Percentiles rank a stretch among this genome's conserved stretches.
phyloP scores from a whole-genome alignment of 331 rosid species.

The Malus hybrid region DNA sequence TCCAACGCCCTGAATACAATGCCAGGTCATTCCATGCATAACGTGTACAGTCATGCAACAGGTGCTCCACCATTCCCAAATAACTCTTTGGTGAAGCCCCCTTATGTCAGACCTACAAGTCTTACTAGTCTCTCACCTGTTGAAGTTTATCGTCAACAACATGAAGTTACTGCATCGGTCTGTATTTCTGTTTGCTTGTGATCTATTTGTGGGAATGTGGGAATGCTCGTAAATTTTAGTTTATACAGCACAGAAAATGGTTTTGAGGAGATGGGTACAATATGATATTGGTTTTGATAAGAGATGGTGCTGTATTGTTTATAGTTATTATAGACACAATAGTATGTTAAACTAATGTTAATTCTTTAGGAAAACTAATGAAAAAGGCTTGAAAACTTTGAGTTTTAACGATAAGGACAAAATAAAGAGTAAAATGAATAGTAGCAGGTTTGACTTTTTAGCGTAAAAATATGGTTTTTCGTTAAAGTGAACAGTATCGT shows the following conservation, averaged over 20 bases:
- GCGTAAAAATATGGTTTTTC: too few relatives aligned
- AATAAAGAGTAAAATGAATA: too few relatives aligned
- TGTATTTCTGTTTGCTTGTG: conserved; percentile 21
- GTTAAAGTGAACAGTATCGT: too few relatives aligned
- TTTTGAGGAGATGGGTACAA: background rate
- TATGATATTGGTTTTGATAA: background rate
- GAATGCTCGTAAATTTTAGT: background rate
- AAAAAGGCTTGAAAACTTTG: too few relatives aligned
- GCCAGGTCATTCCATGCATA: conserved; percentile 40
- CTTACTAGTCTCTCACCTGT: conserved; percentile 60
- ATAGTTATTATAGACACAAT: background rate
- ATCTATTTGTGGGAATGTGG: background rate
- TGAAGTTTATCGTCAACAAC: conserved; percentile 78
- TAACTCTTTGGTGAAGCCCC: conserved; percentile 48
- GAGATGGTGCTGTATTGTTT: background rate
- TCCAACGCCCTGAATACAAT: conserved; percentile 43
- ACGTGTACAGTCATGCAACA: conserved; percentile 43
- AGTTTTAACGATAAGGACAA: too few relatives aligned
- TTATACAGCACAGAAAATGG: background rate
- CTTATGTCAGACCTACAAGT: conserved; percentile 48
- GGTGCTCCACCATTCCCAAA: conserved; percentile 56
- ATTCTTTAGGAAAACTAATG: too few relatives aligned
- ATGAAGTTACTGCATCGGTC: conserved; percentile 91
- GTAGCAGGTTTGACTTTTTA: too few relatives aligned
- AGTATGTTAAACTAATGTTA: background rate